Percentiles rank a stretch among this genome's conserved stretches.
These are phyloP conservation scores for Colletotrichum chlorophyti DNA, from an alignment of 2,329 filamentous ascomycete species.

Conservation along the genomic window DNA sequence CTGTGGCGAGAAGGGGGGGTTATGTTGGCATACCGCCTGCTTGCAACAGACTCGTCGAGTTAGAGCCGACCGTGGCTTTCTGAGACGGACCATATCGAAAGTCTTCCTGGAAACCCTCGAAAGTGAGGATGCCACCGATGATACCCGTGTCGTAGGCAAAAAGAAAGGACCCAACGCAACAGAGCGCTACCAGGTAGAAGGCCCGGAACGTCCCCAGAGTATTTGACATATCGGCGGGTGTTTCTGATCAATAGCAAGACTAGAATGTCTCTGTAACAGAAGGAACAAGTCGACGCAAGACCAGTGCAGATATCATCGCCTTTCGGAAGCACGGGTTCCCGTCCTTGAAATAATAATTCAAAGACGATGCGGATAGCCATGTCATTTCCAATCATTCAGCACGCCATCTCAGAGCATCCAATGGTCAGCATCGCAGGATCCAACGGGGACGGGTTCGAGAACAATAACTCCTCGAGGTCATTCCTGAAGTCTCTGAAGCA, in stretches of 20 bases:
- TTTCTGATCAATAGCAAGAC: not conserved
- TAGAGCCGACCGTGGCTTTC: slow-evolving; percentile 42
- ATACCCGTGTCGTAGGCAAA: slow-evolving; percentile 52
- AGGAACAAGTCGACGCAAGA: too few species aligned
- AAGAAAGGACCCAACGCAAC: slow-evolving; percentile 47
- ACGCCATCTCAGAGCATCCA: slow-evolving; percentile 3
- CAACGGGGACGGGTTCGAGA: not conserved
- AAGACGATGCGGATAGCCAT: too few species aligned
- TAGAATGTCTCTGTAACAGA: not conserved
- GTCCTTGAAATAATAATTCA: not conserved
- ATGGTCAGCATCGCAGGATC: not conserved
- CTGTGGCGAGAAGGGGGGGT: too few species aligned
- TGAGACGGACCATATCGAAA: slow-evolving; percentile 40
- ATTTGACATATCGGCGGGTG: slow-evolving; percentile 1
- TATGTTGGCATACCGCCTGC: slow-evolving; percentile 42
- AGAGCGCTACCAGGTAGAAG: slow-evolving; percentile 44
- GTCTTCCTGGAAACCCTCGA: slow-evolving; percentile 45
- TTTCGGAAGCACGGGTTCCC: too few species aligned
- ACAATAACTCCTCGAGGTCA: not conserved
- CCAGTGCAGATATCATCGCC: too few species aligned
- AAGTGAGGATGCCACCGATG: slow-evolving; percentile 47
- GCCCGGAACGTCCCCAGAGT: slow-evolving; percentile 44
- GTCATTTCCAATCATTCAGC: not conserved
- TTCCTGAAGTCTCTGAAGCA: not conserved
- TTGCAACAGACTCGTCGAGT: slow-evolving; percentile 48